phyloP scores from a whole-genome alignment of 2,329 filamentous ascomycete species.

The Gremmenia infestans region DNA sequence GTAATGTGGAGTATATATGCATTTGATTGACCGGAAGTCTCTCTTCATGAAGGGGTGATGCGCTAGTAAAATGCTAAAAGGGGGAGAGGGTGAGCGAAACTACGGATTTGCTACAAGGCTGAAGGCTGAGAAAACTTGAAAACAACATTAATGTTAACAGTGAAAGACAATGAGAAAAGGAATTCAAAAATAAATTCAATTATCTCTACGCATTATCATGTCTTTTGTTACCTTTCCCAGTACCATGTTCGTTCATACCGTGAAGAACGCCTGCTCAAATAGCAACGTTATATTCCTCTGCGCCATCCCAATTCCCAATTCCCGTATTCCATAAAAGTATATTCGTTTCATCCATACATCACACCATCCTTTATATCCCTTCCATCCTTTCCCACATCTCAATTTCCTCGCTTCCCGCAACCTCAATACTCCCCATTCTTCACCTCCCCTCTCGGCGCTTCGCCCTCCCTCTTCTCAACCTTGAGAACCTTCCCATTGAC shows the following conservation, averaged over 20 bases:
- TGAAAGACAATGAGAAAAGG: not conserved
- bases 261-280: not conserved
- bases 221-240: not conserved
- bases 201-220: not conserved
- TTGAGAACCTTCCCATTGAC: conserved; percentile 21
- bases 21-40: not conserved
- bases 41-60: no score
- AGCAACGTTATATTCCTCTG: no score
- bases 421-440: conserved; percentile 1
- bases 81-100: no score
- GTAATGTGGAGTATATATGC: no score
- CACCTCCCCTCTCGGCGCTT: conserved; percentile 9
- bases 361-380: no score
- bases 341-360: no score
- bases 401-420: no score
- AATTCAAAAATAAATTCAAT: not conserved
- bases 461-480: conserved; percentile 22
- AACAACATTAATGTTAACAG: not conserved
- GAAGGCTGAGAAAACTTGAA: not conserved
- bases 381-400: no score
- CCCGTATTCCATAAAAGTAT: no score
- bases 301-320: no score
- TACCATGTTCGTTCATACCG: not conserved
- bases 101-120: not conserved
- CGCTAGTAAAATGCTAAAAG: no score